phyloP scores from a whole-genome alignment of 306 rosid genomes.

The Astragalus membranaceus region DNA sequence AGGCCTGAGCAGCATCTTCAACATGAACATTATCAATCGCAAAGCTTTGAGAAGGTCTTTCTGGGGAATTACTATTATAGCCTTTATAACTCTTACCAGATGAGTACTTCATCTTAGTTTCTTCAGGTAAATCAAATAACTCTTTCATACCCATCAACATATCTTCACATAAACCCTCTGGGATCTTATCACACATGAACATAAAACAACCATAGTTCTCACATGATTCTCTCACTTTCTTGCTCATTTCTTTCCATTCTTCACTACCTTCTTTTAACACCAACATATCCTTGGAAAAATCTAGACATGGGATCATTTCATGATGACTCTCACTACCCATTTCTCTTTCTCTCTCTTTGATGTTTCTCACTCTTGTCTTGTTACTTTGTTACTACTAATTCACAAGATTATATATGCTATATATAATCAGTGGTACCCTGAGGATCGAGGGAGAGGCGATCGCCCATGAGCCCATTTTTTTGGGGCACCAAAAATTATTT shows the following conservation, averaged over 20 bases:
- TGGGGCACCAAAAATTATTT: too few species aligned
- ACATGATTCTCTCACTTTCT: constrained; percentile 40
- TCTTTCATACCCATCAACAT: constrained; percentile 26
- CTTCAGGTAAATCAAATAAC: constrained; percentile 52
- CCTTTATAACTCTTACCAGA: constrained; percentile 30
- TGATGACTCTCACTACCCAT: neutral
- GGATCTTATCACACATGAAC: neutral
- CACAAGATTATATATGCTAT: neutral
- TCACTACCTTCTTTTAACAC: constrained; percentile 27
- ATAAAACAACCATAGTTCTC: constrained; percentile 36
- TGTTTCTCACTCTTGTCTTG: neutral
- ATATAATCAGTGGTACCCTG: neutral
- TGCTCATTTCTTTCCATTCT: constrained; percentile 31
- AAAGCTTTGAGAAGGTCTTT: constrained; percentile 39
- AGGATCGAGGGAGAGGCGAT: too few species aligned
- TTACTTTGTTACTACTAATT: too few species aligned
- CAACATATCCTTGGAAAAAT: neutral
- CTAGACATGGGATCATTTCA: constrained; percentile 19
- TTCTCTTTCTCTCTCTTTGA: neutral
- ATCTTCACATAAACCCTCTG: constrained; percentile 11
- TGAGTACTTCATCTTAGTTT: constrained; percentile 37
- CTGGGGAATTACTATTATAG: constrained; percentile 30
- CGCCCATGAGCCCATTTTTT: too few species aligned
- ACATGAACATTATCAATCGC: constrained; percentile 32
- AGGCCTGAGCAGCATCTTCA: constrained; percentile 14